Base-by-base conservation (phyloP, 352 stramenopile genomes). In the Pythium pyrilobum region DNA sequence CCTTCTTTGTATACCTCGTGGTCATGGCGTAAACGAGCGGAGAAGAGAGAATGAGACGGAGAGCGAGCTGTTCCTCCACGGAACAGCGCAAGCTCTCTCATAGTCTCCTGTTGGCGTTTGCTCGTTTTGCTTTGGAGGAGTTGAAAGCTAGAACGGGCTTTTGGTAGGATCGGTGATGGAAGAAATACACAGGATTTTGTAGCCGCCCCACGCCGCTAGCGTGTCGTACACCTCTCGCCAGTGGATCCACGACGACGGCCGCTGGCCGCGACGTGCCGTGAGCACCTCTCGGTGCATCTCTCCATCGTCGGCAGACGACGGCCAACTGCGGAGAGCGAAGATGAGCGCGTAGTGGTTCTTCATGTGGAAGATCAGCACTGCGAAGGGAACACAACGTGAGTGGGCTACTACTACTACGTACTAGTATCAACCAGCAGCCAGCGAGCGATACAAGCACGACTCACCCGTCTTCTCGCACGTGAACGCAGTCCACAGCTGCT, bases 331-430 rank as follows among this genome's bases (percentile, higher is more conserved):
- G 27, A 87, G 39, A 0, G 75, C 77, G 53, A 81, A 92, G 31
- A 92, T 64, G 11, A 86, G 52, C 15, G 81, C 79, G 55, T 92
- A 92, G 63, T 92, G 81, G 62, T 92, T 92, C 54, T 76, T 89
- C 27, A 90, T 56, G 53, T 92, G 81, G 57, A 74, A 82, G 21
- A 90, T 40, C 3, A 92, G 47, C 24, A 73, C 58, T 57, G 4
- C 20, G 1, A 36, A 32, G 2, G 2, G 16, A 38, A 54, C n/a
- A n/a, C n/a, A n/a, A n/a, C n/a, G n/a, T n/a, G n/a, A n/a, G n/a
- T n/a, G n/a, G n/a, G n/a, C n/a, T n/a, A n/a, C n/a, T n/a, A n/a
- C n/a, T n/a, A n/a, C n/a, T n/a, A n/a, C n/a, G n/a, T n/a, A n/a
- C n/a, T n/a, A n/a, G n/a, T n/a, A n/a, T n/a, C n/a, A n/a, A n/a